Evolutionary conservation across 371 early-diverging fungal genomes (phyloP), one percentile per base, ranked within the genome.

Genomic region (Apophysomyces variabilis): DNA sequence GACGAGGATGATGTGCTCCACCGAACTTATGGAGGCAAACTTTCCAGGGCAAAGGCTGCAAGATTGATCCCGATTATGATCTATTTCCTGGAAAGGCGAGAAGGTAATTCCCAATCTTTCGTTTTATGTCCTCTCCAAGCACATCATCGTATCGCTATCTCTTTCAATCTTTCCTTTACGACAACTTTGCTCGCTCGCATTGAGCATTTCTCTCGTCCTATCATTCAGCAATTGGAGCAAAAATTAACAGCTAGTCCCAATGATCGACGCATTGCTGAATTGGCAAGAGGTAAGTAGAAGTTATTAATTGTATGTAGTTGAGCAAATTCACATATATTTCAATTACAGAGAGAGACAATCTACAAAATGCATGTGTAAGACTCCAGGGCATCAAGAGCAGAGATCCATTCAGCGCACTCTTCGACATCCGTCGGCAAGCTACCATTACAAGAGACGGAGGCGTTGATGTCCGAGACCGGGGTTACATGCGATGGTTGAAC

Each of bases 361-460:
- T 46, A 46, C 12, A 46, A 16, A 46, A 46, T 46, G 47, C 47
- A 46, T 46, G 47, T 16, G n/a, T 16, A 46, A 46, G 47, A 46
- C n/a, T 41, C 41, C 41, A 58, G 37, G 58, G 32, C 37, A 21
- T 21, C 58, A n/a, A 32, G 12, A 21, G 37, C 6, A 37, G 9
- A 8, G 60, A 60, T 60, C 60, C 60, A 41, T 60, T 60, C 13
- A 9, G n/a, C 60, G 60, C 35, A 14, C 39, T 60, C 18, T 60
- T 60, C 8, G 43, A 60, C 21, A 60, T 38, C 0, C 60, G 60
- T 36, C 39, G 3, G 39, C 60, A 60, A 41, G 60, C 39, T 60
- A 60, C 60, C 43, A 60, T 12, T 11, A 21, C 14, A 37, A 36
- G 60, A 60, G 60, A 60, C 39, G 60, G 60, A 9, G 35, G 35